Evolutionary conservation across 2,329 filamentous ascomycete genomes (phyloP).

Genomic region (Ophiostoma populinum): DNA sequence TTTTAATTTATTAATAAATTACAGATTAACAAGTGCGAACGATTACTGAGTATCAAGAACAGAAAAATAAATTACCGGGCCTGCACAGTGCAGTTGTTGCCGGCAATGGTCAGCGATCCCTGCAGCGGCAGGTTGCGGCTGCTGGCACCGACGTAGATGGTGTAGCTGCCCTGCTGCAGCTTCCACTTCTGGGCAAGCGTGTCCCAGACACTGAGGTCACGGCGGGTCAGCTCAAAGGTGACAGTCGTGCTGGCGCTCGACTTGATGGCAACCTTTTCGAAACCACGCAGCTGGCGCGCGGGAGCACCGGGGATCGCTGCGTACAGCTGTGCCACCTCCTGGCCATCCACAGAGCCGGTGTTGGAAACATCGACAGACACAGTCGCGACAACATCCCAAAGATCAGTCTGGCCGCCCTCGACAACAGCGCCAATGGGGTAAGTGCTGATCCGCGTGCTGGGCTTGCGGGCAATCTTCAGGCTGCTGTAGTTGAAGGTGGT

Average conservation of each 20-base stretch:
- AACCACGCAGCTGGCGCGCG: conserved; percentile 40
- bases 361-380: conserved; percentile 24
- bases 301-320: conserved; percentile 12
- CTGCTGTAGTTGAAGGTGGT: conserved; percentile 47
- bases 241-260: conserved; percentile 25
- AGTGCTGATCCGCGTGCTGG: conserved; percentile 22
- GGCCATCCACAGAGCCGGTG: conserved; percentile 17
- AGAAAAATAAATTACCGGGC: no score
- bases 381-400: conserved; percentile 25
- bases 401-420: conserved; percentile 11
- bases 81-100: not conserved
- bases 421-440: conserved; percentile 3
- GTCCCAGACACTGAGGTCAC: conserved; percentile 53
- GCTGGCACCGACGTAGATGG: conserved; percentile 24
- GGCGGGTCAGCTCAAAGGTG: conserved; percentile 36
- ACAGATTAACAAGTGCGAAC: no score
- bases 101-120: no score
- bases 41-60: no score
- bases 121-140: conserved; percentile 24
- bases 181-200: conserved; percentile 42
- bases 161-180: conserved; percentile 24
- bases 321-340: conserved; percentile 14
- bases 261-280: conserved; percentile 38
- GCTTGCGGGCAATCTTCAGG: conserved; percentile 34
- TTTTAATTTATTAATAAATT: no score